phyloP scores from a whole-genome alignment of 2,329 filamentous ascomycete genomes.

The Colletotrichum kahawae region DNA sequence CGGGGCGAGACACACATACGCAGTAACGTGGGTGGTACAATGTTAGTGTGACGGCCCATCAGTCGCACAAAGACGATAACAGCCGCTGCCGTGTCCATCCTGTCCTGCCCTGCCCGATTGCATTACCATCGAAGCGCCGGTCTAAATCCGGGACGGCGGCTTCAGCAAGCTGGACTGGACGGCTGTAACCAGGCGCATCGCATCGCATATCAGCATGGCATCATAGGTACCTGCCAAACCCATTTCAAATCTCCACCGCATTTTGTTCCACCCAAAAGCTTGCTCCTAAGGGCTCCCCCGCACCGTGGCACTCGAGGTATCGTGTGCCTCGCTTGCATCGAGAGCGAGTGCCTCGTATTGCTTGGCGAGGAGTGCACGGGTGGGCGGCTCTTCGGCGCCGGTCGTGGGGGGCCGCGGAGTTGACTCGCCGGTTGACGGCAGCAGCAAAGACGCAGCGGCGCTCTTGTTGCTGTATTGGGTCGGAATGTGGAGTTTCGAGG shows the following conservation, averaged over 20 bases:
- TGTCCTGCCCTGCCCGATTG: background rate
- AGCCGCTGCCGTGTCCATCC: background rate
- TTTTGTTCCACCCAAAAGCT: background rate
- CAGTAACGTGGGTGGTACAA: background rate
- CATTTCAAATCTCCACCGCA: background rate
- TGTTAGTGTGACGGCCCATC: conserved; percentile 5
- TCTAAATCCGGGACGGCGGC: background rate
- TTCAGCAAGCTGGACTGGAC: background rate
- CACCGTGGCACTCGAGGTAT: background rate
- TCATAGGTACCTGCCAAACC: background rate
- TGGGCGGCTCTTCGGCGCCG: background rate
- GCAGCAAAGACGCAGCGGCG: background rate
- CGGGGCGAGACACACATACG: background rate
- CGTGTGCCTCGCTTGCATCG: background rate
- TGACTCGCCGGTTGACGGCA: background rate
- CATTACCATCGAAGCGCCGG: conserved; percentile 4
- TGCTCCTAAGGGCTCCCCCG: background rate
- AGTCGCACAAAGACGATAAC: background rate
- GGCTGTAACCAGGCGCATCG: background rate
- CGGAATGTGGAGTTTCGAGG: background rate
- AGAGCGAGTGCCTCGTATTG: background rate
- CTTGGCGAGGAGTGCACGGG: background rate
- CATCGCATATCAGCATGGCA: background rate
- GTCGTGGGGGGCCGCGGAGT: background rate
- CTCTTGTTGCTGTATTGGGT: background rate